Conservation (phyloP, 2,329 filamentous ascomycete species). For the Trichoderma breve region DNA sequence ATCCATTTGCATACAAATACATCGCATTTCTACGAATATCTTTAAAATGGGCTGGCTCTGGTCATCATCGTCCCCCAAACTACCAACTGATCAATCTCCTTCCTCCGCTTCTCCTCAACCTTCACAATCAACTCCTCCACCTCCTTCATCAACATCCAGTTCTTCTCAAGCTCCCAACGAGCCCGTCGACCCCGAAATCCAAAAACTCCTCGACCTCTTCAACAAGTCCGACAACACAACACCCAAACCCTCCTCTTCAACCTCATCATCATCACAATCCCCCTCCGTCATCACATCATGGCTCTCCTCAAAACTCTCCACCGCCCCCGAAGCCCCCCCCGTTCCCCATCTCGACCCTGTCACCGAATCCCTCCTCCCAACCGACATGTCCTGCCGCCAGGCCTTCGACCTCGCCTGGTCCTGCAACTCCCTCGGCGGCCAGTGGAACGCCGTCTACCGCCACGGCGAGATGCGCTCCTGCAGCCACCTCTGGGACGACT, state of each 20-base stretch:
- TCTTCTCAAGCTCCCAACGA: conserved; percentile 29
- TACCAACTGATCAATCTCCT: conserved; percentile 27
- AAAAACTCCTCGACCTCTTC: conserved; percentile 53
- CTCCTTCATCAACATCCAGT: conserved; percentile 18
- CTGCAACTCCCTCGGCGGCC: conserved; percentile 86
- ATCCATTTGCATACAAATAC: neutral
- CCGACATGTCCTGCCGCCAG: conserved; percentile 81
- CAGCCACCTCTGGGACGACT: conserved; percentile 84
- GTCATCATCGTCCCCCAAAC: conserved; percentile 42
- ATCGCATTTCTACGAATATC: neutral
- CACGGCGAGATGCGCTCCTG: conserved; percentile 76
- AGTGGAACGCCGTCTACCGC: conserved; percentile 90
- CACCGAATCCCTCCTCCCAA: conserved; percentile 70
- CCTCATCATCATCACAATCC: conserved; percentile 31
- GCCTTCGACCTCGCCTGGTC: conserved; percentile 93
- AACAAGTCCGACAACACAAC: conserved; percentile 32
- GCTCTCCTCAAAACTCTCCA: conserved; percentile 32
- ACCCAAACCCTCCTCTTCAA: conserved; percentile 26
- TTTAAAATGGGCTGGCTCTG: conserved; percentile 62
- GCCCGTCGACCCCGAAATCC: conserved; percentile 49
- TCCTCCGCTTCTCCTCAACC: conserved; percentile 24
- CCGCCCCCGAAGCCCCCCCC: conserved; percentile 20
- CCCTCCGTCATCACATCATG: conserved; percentile 30
- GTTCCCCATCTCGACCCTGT: conserved; percentile 44
- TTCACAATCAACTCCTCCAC: conserved; percentile 22